phyloP scores from a whole-genome alignment of 331 rosid genomes.

The Quercus tomentella region DNA sequence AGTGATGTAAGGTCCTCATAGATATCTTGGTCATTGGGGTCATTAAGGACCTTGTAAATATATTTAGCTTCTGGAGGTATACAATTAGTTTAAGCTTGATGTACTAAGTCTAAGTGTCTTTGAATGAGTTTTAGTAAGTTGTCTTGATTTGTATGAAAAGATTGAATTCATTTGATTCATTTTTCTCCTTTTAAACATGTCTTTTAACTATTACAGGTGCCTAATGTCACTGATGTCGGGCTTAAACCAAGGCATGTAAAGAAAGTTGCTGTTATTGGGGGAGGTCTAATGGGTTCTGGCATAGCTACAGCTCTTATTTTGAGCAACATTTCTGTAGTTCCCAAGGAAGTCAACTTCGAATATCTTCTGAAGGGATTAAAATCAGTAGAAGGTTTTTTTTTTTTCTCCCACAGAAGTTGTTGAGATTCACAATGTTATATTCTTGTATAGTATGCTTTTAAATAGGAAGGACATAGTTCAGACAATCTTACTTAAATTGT shows the following conservation, averaged over 20 bases:
- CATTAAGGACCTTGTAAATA: neutral
- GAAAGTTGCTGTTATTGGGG: conserved; percentile 91
- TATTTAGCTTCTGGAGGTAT: neutral
- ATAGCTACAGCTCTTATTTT: conserved; percentile 83
- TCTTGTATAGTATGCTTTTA: neutral
- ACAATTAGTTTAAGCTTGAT: neutral
- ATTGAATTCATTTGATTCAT: neutral
- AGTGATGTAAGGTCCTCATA: neutral
- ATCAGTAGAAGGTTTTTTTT: conserved; percentile 62
- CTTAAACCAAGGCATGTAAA: conserved; percentile 82
- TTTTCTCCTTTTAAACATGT: conserved; percentile 3
- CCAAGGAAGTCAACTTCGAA: conserved; percentile 83
- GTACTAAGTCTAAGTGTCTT: neutral
- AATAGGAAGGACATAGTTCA: neutral
- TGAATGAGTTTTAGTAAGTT: neutral
- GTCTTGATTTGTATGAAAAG: neutral
- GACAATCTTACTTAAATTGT: neutral
- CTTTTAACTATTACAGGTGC: conserved; percentile 48
- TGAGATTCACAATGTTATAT: neutral
- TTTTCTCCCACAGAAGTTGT: neutral
- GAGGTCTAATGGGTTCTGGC: conserved; percentile 99
- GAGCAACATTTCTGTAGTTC: conserved; percentile 71
- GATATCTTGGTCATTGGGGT: neutral
- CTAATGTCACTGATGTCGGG: conserved; percentile 82
- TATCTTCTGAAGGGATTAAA: conserved; percentile 73